These are phyloP conservation scores for Chalciporus piperatus DNA, from an alignment of 768 basidiomycete genomes.

Conservation along the genomic window DNA sequence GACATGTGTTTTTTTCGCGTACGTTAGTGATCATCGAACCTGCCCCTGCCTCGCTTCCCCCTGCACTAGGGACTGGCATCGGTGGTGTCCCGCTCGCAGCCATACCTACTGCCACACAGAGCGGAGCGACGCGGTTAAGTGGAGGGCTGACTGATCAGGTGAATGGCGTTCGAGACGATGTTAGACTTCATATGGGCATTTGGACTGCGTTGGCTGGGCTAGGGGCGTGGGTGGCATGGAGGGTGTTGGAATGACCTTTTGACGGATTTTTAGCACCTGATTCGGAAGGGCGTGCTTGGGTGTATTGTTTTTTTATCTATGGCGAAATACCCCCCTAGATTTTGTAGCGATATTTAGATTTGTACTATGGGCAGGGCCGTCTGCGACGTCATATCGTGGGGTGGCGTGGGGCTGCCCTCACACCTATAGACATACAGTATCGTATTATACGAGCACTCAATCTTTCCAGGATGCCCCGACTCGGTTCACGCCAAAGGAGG, in stretches of 20 bases:
- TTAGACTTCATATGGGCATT: slow-evolving; percentile 9
- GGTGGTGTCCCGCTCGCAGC: slow-evolving; percentile 31
- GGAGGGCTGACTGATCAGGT: not conserved
- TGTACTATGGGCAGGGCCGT: slow-evolving; percentile 1
- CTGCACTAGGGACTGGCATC: slow-evolving; percentile 21
- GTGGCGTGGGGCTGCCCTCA: too few relatives aligned
- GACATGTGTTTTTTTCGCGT: not conserved
- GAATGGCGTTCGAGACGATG: slow-evolving; percentile 16
- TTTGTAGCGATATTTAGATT: slow-evolving; percentile 4
- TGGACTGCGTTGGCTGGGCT: slow-evolving; percentile 19
- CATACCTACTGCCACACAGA: slow-evolving; percentile 13
- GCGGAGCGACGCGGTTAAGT: not conserved
- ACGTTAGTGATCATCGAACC: slow-evolving; percentile 38
- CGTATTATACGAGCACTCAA: too few relatives aligned
- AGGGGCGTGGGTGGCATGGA: slow-evolving; percentile 20
- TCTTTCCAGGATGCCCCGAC: too few relatives aligned
- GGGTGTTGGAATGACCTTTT: slow-evolving; percentile 10
- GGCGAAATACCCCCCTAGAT: not conserved
- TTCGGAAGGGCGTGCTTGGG: too few relatives aligned
- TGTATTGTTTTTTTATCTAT: too few relatives aligned
- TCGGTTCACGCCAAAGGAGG: too few relatives aligned
- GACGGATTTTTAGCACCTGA: too few relatives aligned
- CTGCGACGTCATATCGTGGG: too few relatives aligned
- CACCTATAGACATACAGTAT: too few relatives aligned
- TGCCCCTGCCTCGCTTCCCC: slow-evolving; percentile 37